Evolutionary conservation across 768 basidiomycete genomes (phyloP).

Genomic region (Paxillus rubicundulus): DNA sequence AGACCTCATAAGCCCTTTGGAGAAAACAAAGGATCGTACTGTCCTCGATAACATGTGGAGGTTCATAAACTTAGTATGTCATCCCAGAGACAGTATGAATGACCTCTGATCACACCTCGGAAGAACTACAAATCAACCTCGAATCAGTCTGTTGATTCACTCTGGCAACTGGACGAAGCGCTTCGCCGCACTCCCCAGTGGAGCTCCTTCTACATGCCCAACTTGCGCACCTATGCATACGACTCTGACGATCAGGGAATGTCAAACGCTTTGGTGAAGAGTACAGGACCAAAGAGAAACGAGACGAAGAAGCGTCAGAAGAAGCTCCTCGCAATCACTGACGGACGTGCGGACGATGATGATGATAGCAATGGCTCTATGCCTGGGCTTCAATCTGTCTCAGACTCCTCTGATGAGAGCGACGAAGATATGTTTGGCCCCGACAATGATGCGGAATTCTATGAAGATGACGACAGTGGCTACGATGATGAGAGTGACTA

Average conservation of each 20-base stretch:
- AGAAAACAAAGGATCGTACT: slow-evolving; percentile 46
- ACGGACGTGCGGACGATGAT: slow-evolving; percentile 34
- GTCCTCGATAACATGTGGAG: slow-evolving; percentile 66
- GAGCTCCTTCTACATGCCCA: slow-evolving; percentile 41
- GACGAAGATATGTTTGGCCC: slow-evolving; percentile 34
- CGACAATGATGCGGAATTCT: slow-evolving; percentile 35
- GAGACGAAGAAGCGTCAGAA: slow-evolving; percentile 27
- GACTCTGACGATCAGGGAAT: slow-evolving; percentile 27
- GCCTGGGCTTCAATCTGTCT: slow-evolving; percentile 66
- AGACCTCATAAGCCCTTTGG: slow-evolving; percentile 56
- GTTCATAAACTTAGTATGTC: slow-evolving; percentile 54
- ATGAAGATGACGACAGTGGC: slow-evolving; percentile 35
- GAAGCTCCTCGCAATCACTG: slow-evolving; percentile 51
- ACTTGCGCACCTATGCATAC: slow-evolving; percentile 16
- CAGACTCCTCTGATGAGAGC: slow-evolving; percentile 50
- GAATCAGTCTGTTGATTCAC: slow-evolving; percentile 54
- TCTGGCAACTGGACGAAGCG: slow-evolving; percentile 61
- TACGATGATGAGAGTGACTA: slow-evolving; percentile 46
- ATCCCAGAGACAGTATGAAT: background rate
- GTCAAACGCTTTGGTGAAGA: slow-evolving; percentile 9
- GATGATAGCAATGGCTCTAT: slow-evolving; percentile 52
- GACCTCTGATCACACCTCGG: slow-evolving; percentile 9
- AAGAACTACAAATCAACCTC: slow-evolving; percentile 60
- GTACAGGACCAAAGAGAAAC: slow-evolving; percentile 14
- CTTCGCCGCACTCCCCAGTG: slow-evolving; percentile 58